Conservation (phyloP, 768 basidiomycete genomes). For the Mycena pura region DNA sequence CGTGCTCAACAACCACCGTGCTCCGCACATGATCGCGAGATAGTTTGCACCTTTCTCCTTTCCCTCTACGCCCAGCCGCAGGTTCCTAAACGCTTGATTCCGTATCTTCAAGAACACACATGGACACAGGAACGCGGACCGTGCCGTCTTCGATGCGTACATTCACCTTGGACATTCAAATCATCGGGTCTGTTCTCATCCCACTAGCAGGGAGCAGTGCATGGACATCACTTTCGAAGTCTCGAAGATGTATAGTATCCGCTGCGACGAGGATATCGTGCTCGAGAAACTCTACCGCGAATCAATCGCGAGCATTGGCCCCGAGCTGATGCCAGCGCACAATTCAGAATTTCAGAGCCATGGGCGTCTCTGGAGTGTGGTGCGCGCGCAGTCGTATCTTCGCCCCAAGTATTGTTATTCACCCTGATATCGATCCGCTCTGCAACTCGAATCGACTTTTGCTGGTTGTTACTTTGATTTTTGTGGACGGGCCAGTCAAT, state of each 20-base stretch:
- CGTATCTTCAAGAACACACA: not conserved
- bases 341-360: conserved; percentile 8
- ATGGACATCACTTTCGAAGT: not conserved
- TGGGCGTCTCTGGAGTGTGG: conserved; percentile 1
- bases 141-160: not conserved
- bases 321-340: conserved; percentile 2
- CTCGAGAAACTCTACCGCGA: not conserved
- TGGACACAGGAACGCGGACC: conserved; percentile 3
- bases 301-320: not conserved
- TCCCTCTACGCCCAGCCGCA: not conserved
- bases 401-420: not conserved
- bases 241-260: not conserved
- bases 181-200: not conserved
- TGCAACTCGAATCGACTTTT: not conserved
- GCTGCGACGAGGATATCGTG: not conserved
- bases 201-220: not conserved
- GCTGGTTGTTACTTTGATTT: not conserved
- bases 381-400: not conserved
- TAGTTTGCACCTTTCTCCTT: not conserved
- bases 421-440: not conserved
- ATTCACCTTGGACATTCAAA: not conserved
- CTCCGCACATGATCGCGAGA: conserved; percentile 10
- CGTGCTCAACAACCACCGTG: no score
- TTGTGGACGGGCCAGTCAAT: not conserved
- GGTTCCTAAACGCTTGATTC: not conserved